A percentile compares a stretch with the other conserved stretches of the same genome.
phyloP scores from a whole-genome alignment of 2,329 filamentous ascomycete species.

The Emmonsiellopsis sp. region DNA sequence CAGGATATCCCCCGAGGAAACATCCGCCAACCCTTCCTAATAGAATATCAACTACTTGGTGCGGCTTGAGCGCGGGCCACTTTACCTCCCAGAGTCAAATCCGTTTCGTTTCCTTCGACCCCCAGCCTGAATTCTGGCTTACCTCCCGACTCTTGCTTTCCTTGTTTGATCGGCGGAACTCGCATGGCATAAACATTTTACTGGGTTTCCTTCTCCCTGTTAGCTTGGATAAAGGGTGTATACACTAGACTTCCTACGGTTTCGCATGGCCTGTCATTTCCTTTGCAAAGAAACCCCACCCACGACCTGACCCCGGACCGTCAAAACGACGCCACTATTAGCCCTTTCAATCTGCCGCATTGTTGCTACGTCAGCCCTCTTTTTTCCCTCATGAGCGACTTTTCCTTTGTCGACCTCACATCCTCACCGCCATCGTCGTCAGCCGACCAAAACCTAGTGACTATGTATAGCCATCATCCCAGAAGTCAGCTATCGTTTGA shows the following conservation, averaged over 20 bases:
- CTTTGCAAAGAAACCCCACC: neutral
- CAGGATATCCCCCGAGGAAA: neutral
- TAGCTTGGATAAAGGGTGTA: neutral
- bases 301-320: neutral
- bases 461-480: neutral
- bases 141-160: neutral
- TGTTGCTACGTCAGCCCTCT: neutral
- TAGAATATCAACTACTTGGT: neutral
- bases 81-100: neutral
- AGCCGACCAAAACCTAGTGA: neutral
- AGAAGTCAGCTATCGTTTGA: neutral
- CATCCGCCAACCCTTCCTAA: neutral
- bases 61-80: neutral
- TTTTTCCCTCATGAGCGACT: slow-evolving; percentile 5
- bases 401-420: slow-evolving; percentile 11
- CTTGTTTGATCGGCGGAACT: neutral
- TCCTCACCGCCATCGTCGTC: slow-evolving; percentile 1
- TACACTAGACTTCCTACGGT: neutral
- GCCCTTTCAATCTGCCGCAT: neutral
- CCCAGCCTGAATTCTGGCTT: neutral
- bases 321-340: neutral
- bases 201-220: neutral
- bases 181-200: neutral
- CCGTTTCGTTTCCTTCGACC: neutral
- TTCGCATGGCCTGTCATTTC: neutral